Evolutionary conservation across 495 filamentous ascomycete species (phyloP), one percentile per base, ranked within the genome.

Genomic region (Xylaria cubensis): DNA sequence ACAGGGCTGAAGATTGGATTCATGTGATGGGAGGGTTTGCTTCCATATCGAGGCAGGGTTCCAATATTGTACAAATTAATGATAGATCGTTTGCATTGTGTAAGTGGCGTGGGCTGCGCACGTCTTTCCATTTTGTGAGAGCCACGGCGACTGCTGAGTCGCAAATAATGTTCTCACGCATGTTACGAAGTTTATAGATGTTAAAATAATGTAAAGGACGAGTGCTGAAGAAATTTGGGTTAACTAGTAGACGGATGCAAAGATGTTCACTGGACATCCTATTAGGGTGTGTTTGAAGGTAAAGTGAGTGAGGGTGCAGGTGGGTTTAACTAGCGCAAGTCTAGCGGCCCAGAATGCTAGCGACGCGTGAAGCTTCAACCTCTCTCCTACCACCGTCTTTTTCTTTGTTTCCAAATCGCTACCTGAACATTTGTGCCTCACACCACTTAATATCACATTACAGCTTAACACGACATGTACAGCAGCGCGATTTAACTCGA

Each of bases 61-160:
- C n/a, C 13, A 41, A 56, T 46, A 56, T 13, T 77, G 77, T 79
- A 77, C 68, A 77, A 64, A 74, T 74, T 77, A 76, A 77, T 70
- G 74, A 73, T 70, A 71, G 64, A 75, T 66, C 26, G 6, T 56
- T 56, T 56, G 75, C 73, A 74, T 75, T 74, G 69, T 74, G 71
- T 71, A 76, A 64, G 67, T 70, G 72, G 59, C 66, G 46, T 15
- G 51, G 51, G 50, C 15, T 46, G 55, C 34, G 34, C 56, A 26
- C 42, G 46, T 44, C 55, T 19, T 58, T 36, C 62, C 21, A 2
- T 56, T 61, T 56, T 32, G 53, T 56, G 53, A 56, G 53, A 21
- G 42, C 26, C 48, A 21, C 41, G 13, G 67, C 34, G 29, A 64
- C 7, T 50, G 42, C 36, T 36, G 15, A 19, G 64, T 66, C 34